These are phyloP conservation scores for Conringia planisiliqua DNA, from an alignment of 345 rosid genomes.

Conservation along the genomic window DNA sequence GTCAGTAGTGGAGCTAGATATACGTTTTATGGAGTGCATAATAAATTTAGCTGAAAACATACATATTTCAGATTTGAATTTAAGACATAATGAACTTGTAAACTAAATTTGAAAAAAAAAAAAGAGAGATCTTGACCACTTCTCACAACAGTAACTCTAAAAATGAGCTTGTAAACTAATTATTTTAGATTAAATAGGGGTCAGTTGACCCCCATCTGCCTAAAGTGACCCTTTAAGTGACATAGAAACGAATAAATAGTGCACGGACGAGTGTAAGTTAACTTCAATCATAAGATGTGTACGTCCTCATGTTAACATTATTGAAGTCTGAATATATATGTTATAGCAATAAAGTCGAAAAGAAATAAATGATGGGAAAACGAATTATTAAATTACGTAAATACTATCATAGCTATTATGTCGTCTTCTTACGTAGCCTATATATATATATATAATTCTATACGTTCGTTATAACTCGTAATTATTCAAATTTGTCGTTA, in stretches of 20 bases:
- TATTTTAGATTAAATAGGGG: no score
- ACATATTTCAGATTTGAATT: no score
- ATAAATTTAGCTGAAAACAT: no score
- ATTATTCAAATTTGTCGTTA: conserved; percentile 1
- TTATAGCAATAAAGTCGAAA: neutral
- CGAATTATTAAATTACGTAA: neutral
- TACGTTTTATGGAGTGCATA: no score
- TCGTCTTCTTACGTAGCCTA: conserved; percentile 21
- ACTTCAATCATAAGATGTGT: conserved; percentile 20
- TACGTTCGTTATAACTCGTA: neutral
- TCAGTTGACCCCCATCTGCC: no score
- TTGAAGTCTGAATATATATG: neutral
- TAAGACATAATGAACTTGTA: no score
- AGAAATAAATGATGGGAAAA: neutral
- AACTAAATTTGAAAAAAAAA: no score
- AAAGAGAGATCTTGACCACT: no score
- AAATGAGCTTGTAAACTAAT: no score
- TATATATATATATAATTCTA: neutral
- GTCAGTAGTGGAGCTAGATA: no score
- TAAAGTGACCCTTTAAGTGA: neutral
- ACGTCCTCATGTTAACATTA: conserved; percentile 23
- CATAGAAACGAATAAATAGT: conserved; percentile 10
- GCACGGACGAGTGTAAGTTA: neutral
- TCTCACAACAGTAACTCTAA: no score
- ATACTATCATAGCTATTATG: neutral